Evolutionary conservation across 768 basidiomycete species (phyloP), one percentile per base, ranked within the genome.

Genomic region (Kwoniella botswanensis): DNA sequence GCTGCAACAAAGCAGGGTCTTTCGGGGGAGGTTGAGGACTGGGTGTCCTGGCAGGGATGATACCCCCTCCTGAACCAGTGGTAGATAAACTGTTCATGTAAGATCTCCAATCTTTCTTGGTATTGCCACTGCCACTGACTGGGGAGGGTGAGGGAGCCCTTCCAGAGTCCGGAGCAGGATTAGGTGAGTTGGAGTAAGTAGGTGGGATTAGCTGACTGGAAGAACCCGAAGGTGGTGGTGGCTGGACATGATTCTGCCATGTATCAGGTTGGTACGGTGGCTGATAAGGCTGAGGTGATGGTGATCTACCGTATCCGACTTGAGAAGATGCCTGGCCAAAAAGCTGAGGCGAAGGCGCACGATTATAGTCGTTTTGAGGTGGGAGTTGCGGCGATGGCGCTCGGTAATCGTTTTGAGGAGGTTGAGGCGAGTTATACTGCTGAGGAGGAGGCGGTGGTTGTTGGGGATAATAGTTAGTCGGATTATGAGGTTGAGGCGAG

Each of bases 1-100:
- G 44, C 56, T 67, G 44, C 70, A 52, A 41, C 35, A 21, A 42
- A 15, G 50, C n/a, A 15, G 61, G 52, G 21, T 64, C 68, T 50
- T 76, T 74, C 7, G 71, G 73, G 4, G 72, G 74, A 13, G 73
- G 77, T 53, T 71, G 74, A 2, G 73, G 79, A 63, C 72, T 75
- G 0, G 73, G 72, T 11, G 64, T 59, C 46, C 79, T 61, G 17
- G 58, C 57, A n/a, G 67, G 72, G 24, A 56, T 63, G 13, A 65
- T 64, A 6, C 67, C 62, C 9, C 67, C 65, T 22, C 54, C 44
- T 3, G 63, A 56, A 21, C 59, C 67, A 24, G 61, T 56, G 18
- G 71, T 70, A 3, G 66, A 41, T 24, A 76, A 35, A 68, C 62
- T 68, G 15, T 75, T 68, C 79, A 80, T 78, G 50, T 80, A 80